Conservation (phyloP, 345 rosid genomes). For the Tarenaya hassleriana region DNA sequence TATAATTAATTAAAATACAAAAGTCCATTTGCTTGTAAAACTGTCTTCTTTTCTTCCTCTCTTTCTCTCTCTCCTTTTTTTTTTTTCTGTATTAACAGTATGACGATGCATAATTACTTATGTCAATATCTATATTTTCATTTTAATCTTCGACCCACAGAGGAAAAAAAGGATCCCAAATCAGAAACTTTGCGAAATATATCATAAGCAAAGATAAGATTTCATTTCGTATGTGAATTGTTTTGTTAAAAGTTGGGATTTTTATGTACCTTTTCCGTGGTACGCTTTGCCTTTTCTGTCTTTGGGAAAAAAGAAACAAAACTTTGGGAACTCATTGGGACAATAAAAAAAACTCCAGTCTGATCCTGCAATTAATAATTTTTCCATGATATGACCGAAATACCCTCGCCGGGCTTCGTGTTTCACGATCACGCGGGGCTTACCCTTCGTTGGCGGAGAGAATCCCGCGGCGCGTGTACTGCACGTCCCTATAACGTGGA, state of each 20-base stretch:
- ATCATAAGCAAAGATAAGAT: neutral
- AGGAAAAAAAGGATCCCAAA: no score
- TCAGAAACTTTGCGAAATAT: no score
- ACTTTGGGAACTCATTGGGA: no score
- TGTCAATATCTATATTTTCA: no score
- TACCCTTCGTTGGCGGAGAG: neutral
- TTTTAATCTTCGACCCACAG: no score
- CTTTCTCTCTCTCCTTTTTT: no score
- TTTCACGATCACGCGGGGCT: constrained; percentile 16
- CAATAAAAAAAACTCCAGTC: neutral
- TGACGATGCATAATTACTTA: no score
- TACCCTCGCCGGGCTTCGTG: neutral
- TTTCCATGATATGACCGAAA: neutral
- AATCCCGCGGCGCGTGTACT: constrained; percentile 21
- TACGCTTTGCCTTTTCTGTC: constrained; percentile 24
- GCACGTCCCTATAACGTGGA: constrained; percentile 2
- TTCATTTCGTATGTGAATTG: constrained; percentile 9
- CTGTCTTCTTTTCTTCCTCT: no score
- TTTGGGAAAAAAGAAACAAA: constrained; percentile 10
- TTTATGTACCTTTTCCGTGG: constrained; percentile 31
- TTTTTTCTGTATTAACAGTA: no score
- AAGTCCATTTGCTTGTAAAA: no score
- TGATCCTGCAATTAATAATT: neutral
- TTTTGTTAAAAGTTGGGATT: constrained; percentile 10
- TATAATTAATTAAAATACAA: no score